Conservation (phyloP, 2,329 filamentous ascomycete genomes). For the Aspergillus carbonarius region DNA sequence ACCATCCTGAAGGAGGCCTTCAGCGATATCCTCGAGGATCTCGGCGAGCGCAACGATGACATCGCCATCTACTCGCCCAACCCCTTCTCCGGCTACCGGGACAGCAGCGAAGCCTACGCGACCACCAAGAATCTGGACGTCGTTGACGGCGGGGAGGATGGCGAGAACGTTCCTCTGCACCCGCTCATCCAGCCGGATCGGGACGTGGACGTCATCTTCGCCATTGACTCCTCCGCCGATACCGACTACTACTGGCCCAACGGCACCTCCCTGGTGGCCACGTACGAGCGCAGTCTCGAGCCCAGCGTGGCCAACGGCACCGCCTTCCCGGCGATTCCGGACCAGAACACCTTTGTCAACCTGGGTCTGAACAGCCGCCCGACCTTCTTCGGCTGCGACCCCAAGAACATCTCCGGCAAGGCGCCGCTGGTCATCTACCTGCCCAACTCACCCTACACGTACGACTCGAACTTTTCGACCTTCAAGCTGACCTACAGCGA, state of each 20-base stretch:
- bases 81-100: slow-evolving; percentile 69
- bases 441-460: slow-evolving; percentile 78
- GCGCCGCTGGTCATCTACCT: slow-evolving; percentile 73
- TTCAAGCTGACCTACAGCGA: slow-evolving; percentile 66
- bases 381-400: slow-evolving; percentile 78
- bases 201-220: slow-evolving; percentile 75
- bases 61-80: slow-evolving; percentile 75
- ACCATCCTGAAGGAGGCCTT: slow-evolving; percentile 54
- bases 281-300: slow-evolving; percentile 66
- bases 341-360: slow-evolving; percentile 75
- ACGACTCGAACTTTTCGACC: slow-evolving; percentile 75
- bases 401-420: slow-evolving; percentile 58
- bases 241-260: slow-evolving; percentile 71
- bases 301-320: slow-evolving; percentile 64
- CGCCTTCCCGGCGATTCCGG: slow-evolving; percentile 69
- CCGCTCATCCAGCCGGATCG: slow-evolving; percentile 74
- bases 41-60: slow-evolving; percentile 65
- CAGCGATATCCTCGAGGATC: slow-evolving; percentile 49
- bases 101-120: slow-evolving; percentile 59
- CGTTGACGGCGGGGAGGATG: slow-evolving; percentile 75
- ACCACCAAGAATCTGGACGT: slow-evolving; percentile 60
- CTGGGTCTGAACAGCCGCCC: slow-evolving; percentile 71
- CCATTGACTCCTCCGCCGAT: slow-evolving; percentile 75
- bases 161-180: slow-evolving; percentile 76
- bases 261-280: slow-evolving; percentile 70